Base-by-base conservation (phyloP, 73 alveolate species). In the Diophrys sp. region DNA sequence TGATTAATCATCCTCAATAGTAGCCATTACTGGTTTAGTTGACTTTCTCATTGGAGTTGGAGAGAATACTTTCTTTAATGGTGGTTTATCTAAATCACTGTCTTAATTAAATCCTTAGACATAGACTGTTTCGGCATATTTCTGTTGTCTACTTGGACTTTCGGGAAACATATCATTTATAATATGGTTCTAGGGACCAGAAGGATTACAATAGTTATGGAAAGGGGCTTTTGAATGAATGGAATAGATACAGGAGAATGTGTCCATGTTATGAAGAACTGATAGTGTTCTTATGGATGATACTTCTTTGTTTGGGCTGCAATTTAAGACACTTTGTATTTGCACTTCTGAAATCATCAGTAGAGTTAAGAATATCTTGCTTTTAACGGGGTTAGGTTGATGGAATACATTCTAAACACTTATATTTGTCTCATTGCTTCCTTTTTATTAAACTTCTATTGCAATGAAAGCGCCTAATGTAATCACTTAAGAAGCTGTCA, bases 381-480 rank as follows among this genome's bases (percentile, higher is more conserved):
- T 44, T 44, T 44, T 44, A 11, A 44, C 5, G 5, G n/a, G n/a
- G 5, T 88, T 88, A 2, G 95, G 95, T 66, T 85, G 88, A 57
- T 88, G 83, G 2, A 75, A 84, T n/a, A 74, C 84, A 31, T 83
- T 81, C 70, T 82, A 56, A 31, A 91, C 14, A 79, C 88, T 2
- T 91, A 82, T 14, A 91, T 88, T 70, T 91, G 97, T 69, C 88
- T 77, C n/a, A 78, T 91, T 14, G 95, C 93, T n/a, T 18, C 68
- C 88, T n/a, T 82, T 67, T 0, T 73, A 82, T 33, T 80, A 87
- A 79, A 79, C 88, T 75, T 75, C 71, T 73, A 28, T 31, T 26
- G 62, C 97, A 91, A 54, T 91, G 84, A 23, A 89, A 88, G 69
- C 97, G 88, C 54, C 75, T 73, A 25, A 82, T 70, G 33, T 83